Conservation (phyloP, 2,329 filamentous ascomycete species). For the Exophiala aquamarina region DNA sequence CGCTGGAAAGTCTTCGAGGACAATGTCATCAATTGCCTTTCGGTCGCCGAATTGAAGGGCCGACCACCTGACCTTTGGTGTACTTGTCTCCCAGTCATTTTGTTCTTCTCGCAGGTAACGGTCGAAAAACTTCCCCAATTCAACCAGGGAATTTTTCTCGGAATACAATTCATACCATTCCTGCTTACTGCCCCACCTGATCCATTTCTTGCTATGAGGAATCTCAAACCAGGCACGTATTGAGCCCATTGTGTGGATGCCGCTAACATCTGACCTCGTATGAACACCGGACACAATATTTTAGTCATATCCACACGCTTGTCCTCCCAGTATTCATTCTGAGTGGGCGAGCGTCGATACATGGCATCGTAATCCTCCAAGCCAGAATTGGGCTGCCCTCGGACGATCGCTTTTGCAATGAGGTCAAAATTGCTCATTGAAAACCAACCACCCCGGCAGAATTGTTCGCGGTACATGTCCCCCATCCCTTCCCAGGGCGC, state of each 20-base stretch:
- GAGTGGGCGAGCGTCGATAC: conserved; percentile 36
- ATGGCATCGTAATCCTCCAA: conserved; percentile 44
- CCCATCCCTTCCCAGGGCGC: conserved; percentile 50
- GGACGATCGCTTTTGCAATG: conserved; percentile 41
- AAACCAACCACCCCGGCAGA: conserved; percentile 43
- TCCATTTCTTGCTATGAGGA: conserved; percentile 42
- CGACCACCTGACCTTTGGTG: conserved; percentile 40
- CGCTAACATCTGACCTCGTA: conserved; percentile 35
- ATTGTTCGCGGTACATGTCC: conserved; percentile 50
- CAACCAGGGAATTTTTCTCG: conserved; percentile 33
- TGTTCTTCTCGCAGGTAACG: conserved; percentile 42
- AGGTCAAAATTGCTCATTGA: conserved; percentile 44
- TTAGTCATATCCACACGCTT: conserved; percentile 22
- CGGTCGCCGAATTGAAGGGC: conserved; percentile 30
- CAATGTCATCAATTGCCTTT: conserved; percentile 25
- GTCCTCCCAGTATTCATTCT: conserved; percentile 29
- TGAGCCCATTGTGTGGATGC: conserved; percentile 39
- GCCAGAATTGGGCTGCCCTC: conserved; percentile 32
- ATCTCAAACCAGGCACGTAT: conserved; percentile 41
- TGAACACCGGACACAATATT: conserved; percentile 36
- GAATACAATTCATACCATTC: conserved; percentile 49
- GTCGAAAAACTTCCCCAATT: conserved; percentile 47
- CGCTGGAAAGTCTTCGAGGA: conserved; percentile 30
- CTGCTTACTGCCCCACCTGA: conserved; percentile 39
- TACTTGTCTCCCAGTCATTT: conserved; percentile 47